These are phyloP conservation scores for Pezizomycotina sp. DNA, from an alignment of 2,329 filamentous ascomycete genomes.

Conservation along the genomic window DNA sequence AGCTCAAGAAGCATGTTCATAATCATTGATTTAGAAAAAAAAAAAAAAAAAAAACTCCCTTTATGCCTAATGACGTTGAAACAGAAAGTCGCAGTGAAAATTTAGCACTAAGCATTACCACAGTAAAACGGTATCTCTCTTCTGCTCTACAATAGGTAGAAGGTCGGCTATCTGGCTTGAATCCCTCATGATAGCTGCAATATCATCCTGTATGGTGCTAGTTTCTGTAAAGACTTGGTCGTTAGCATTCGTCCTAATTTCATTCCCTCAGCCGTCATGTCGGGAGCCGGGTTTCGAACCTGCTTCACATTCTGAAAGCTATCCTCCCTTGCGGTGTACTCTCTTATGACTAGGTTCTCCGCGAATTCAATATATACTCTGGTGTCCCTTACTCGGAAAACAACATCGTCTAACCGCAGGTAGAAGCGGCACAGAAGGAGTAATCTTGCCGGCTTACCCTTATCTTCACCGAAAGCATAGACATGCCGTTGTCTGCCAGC, in stretches of 20 bases:
- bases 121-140: too few relatives aligned
- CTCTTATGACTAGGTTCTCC: constrained; percentile 60
- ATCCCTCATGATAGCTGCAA: constrained; percentile 61
- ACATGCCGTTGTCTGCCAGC: constrained; percentile 92
- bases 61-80: too few relatives aligned
- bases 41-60: too few relatives aligned
- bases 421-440: constrained; percentile 75
- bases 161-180: constrained; percentile 56
- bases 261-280: constrained; percentile 9
- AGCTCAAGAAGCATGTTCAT: too few relatives aligned
- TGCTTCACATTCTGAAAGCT: constrained; percentile 58
- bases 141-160: too few relatives aligned
- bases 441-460: constrained; percentile 83
- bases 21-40: too few relatives aligned
- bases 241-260: neutral
- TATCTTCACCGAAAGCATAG: constrained; percentile 75
- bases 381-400: constrained; percentile 77
- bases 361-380: constrained; percentile 82
- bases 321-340: constrained; percentile 80
- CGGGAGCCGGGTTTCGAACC: constrained; percentile 31
- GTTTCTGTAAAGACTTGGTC: too few relatives aligned
- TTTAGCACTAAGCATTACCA: too few relatives aligned
- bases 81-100: too few relatives aligned
- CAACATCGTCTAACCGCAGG: constrained; percentile 78
- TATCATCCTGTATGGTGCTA: constrained; percentile 50